phyloP scores from a whole-genome alignment of 345 rosid genomes.

The Dipteronia sinensis region DNA sequence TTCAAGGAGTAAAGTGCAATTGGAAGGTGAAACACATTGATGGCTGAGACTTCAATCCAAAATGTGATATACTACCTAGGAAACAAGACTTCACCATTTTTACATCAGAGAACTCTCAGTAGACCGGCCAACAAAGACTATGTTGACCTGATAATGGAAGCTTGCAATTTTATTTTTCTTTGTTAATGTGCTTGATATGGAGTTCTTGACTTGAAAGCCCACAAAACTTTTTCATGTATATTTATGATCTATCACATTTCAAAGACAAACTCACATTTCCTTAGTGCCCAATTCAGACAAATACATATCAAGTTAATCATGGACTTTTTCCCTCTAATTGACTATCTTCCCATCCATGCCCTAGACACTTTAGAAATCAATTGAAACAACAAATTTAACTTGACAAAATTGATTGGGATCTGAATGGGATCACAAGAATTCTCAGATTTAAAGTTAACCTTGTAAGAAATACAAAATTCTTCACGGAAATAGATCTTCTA shows the following conservation, averaged over 20 bases:
- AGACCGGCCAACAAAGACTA: no score
- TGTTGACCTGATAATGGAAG: background rate
- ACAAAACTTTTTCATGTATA: background rate
- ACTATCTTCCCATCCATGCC: background rate
- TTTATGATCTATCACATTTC: no score
- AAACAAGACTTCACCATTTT: no score
- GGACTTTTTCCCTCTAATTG: background rate
- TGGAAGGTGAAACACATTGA: background rate
- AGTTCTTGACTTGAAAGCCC: background rate
- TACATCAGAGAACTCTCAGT: no score
- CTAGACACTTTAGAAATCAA: no score
- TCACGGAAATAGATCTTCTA: background rate
- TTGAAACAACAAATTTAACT: background rate
- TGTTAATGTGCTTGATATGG: background rate
- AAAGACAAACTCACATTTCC: no score
- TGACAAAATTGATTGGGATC: background rate
- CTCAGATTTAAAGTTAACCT: background rate
- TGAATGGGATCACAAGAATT: background rate
- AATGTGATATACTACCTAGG: no score
- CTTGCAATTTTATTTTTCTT: background rate
- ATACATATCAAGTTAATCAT: no score
- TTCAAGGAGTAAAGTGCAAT: no score
- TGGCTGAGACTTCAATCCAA: background rate
- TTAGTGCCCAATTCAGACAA: no score
- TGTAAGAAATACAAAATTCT: slow-evolving; percentile 10